Percentiles rank a stretch among this genome's conserved stretches.
Evolutionary conservation across 1,284 basidiomycete genomes (phyloP).

Genomic region (Cutaneotrichosporon mucoides): DNA sequence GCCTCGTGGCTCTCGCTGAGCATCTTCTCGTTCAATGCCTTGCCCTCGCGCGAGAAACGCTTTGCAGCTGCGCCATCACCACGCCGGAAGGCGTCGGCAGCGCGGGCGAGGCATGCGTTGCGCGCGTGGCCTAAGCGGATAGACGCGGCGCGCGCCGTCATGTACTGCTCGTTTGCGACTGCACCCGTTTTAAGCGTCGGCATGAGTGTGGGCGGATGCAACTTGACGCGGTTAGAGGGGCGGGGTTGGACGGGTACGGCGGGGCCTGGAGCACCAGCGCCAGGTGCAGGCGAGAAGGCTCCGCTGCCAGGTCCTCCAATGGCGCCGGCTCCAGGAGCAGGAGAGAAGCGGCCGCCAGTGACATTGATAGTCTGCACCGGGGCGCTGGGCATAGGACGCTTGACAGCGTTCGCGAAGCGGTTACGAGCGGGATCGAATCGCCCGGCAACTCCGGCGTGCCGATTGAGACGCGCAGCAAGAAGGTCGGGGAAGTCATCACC

Average conservation of each 20-base stretch:
- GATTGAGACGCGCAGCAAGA: conserved; percentile 46
- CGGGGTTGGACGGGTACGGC: conserved; percentile 57
- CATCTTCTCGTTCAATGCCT: conserved; percentile 88
- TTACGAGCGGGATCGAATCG: conserved; percentile 70
- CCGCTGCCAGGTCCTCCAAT: conserved; percentile 36
- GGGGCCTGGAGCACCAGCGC: conserved; percentile 51
- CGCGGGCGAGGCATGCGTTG: conserved; percentile 90
- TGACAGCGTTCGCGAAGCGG: conserved; percentile 62
- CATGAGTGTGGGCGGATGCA: conserved; percentile 75
- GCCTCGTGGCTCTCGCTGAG: conserved; percentile 73
- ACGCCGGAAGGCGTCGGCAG: conserved; percentile 88
- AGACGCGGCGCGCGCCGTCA: conserved; percentile 77
- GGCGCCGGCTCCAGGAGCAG: conserved; percentile 11
- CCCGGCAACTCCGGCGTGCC: conserved; percentile 32
- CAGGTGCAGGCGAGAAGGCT: conserved; percentile 20
- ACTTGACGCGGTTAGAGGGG: conserved; percentile 72
- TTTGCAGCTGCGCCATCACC: conserved; percentile 94
- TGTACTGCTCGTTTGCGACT: conserved; percentile 72
- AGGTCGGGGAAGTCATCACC: conserved; percentile 82
- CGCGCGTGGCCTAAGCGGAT: conserved; percentile 86
- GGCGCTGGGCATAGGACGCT: conserved; percentile 37
- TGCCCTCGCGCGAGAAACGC: conserved; percentile 85
- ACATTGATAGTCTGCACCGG: conserved; percentile 21
- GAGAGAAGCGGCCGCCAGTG: conserved; percentile 28
- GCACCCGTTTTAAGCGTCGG: conserved; percentile 87